Base-by-base conservation (phyloP, 1,284 basidiomycete species). In the Leccinum variabile region DNA sequence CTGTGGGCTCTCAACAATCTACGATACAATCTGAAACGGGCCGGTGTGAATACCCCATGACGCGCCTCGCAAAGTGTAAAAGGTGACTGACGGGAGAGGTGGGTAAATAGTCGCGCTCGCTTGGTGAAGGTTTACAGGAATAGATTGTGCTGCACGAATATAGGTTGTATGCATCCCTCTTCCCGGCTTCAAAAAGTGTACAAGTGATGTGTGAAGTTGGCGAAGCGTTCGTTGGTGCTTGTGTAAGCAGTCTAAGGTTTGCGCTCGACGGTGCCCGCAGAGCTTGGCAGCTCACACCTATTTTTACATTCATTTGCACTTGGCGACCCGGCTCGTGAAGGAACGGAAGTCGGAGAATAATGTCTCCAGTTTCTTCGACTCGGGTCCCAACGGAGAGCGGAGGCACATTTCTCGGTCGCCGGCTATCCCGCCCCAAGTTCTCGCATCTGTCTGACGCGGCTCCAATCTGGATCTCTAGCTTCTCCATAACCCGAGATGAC, bases 1-100 rank as follows among this genome's bases (percentile, higher is more conserved):
- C 90, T 83, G 71, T 97, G 95, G 1, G 88, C 87, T 13, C 95
- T 85, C 30, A 97, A 79, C 32, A 98, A 80, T 56, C 87, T 81
- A 53, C 94, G 87, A 75, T 91, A 95, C 30, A 97, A 79, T 25
- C 93, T 95, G 39, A 54, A 58, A 62, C 60, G 30, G 9, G 54
- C 50, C 58, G 11, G 44, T 25, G 57, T 62, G 35, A 66, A 58
- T 30, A 25, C 7, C 28, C 41, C 50, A 46, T 46, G 44, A 46
- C 49, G 33, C 16, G 10, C 52, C 39, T 33, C 14, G 52, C 44
- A 37, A 54, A 58, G 50, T 41, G 13, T 25, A n/a, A 33, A 32
- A 11, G 50, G 37, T 57, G 72, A 66, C 85, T 69, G 69, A 93
- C 90, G 93, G 90, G 68, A 92, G 82, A 28, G 94, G 94, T 14